These are phyloP conservation scores for Macrocybe sp. DNA, from an alignment of 1,284 basidiomycete species.

Conservation along the genomic window DNA sequence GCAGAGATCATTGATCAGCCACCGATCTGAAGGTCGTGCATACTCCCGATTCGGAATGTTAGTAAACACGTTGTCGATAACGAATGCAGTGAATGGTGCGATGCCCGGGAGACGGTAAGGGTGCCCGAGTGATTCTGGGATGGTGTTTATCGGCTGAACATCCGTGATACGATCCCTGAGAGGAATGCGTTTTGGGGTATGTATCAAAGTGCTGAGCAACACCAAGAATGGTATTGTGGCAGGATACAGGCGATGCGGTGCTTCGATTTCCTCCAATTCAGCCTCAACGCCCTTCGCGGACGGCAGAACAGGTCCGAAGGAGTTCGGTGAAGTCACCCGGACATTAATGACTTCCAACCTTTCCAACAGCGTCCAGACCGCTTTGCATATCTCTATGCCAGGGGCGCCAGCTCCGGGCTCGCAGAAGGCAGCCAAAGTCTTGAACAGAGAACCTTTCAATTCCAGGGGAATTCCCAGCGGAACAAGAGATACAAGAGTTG, in stretches of 20 bases:
- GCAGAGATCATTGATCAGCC: slow-evolving; percentile 83
- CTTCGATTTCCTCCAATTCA: slow-evolving; percentile 86
- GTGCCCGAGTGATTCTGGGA: slow-evolving; percentile 73
- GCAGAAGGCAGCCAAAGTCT: slow-evolving; percentile 84
- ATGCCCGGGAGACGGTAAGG: slow-evolving; percentile 76
- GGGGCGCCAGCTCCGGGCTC: slow-evolving; percentile 65
- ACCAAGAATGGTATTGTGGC: slow-evolving; percentile 85
- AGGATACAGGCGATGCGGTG: slow-evolving; percentile 75
- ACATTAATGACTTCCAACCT: slow-evolving; percentile 81
- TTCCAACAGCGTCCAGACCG: slow-evolving; percentile 83
- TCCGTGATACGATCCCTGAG: slow-evolving; percentile 56
- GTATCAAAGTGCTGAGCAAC: slow-evolving; percentile 77
- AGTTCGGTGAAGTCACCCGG: slow-evolving; percentile 36
- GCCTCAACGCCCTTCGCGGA: slow-evolving; percentile 69
- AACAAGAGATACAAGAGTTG: slow-evolving; percentile 73
- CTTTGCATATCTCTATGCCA: slow-evolving; percentile 76
- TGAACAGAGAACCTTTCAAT: slow-evolving; percentile 84
- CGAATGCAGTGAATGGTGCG: slow-evolving; percentile 76
- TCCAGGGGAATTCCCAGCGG: slow-evolving; percentile 85
- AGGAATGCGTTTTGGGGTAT: slow-evolving; percentile 67
- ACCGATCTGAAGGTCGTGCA: slow-evolving; percentile 70
- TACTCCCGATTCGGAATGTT: slow-evolving; percentile 74
- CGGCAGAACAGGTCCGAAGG: slow-evolving; percentile 36
- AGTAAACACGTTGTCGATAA: slow-evolving; percentile 85
- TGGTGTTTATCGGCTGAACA: slow-evolving; percentile 61